Evolutionary conservation across 805 yeast genomes (phyloP).

Genomic region (Cyberlindnera samutprakarnensis): DNA sequence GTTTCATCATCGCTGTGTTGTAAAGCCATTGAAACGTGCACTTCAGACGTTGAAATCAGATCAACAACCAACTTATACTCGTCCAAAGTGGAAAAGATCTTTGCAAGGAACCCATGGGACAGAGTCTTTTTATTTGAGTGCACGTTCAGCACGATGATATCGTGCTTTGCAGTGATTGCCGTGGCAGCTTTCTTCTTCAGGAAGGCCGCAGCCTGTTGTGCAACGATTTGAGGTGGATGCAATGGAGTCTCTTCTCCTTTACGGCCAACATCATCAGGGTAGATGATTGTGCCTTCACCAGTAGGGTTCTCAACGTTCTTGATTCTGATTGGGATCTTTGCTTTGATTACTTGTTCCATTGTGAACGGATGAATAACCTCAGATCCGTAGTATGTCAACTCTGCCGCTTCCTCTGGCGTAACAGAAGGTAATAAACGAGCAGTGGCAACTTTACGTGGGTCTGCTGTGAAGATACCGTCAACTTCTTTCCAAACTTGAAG

Average conservation of each 20-base stretch:
- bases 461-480: slow-evolving; percentile 98
- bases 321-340: slow-evolving; percentile 92
- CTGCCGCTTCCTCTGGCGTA: slow-evolving; percentile 98
- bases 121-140: slow-evolving; percentile 91
- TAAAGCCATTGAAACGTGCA: slow-evolving; percentile 96
- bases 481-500: slow-evolving; percentile 98
- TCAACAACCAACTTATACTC: slow-evolving; percentile 83
- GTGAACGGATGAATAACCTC: slow-evolving; percentile 99
- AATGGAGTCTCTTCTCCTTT: slow-evolving; percentile 90
- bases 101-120: slow-evolving; percentile 92
- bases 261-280: slow-evolving; percentile 82
- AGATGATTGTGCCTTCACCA: slow-evolving; percentile 92
- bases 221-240: slow-evolving; percentile 71
- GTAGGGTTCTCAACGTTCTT: slow-evolving; percentile 90
- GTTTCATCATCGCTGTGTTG: slow-evolving; percentile 67
- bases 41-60: slow-evolving; percentile 94
- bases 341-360: slow-evolving; percentile 97
- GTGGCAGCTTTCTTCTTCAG: slow-evolving; percentile 68
- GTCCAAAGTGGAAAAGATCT: slow-evolving; percentile 81
- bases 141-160: slow-evolving; percentile 84
- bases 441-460: slow-evolving; percentile 88
- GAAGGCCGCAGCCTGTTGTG: slow-evolving; percentile 24
- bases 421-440: slow-evolving; percentile 82
- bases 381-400: slow-evolving; percentile 93
- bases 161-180: slow-evolving; percentile 92